Evolutionary conservation across 768 basidiomycete genomes (phyloP).

Genomic region (Calvatia gigantea): DNA sequence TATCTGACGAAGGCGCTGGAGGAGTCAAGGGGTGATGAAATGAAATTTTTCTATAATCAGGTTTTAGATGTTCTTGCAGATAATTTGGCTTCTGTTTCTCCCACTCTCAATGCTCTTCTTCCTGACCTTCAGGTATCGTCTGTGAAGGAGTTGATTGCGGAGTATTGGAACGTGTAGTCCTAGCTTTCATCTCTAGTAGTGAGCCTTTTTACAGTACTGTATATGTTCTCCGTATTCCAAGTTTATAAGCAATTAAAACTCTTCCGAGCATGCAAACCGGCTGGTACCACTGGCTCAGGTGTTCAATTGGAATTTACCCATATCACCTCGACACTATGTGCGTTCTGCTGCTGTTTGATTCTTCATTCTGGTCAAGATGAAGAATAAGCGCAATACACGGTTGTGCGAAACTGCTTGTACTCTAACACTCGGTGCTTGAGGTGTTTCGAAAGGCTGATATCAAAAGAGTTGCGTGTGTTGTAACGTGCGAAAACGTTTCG

Average conservation of each 20-base stretch:
- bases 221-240: background rate
- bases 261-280: too few species aligned
- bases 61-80: background rate
- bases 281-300: too few species aligned
- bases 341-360: too few species aligned
- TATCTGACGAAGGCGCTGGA: background rate
- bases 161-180: background rate
- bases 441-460: too few species aligned
- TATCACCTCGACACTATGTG: too few species aligned
- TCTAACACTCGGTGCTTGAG: too few species aligned
- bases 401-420: too few species aligned
- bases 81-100: background rate
- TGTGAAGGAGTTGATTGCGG: background rate
- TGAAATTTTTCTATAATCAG: background rate
- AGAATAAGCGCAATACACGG: too few species aligned
- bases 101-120: background rate
- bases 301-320: too few species aligned
- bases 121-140: background rate
- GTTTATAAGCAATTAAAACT: background rate
- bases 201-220: background rate
- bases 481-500: too few species aligned
- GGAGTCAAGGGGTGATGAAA: background rate
- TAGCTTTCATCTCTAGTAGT: background rate
- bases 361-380: too few species aligned
- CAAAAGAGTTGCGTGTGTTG: too few species aligned